Base-by-base conservation (phyloP, 495 filamentous ascomycete species). In the Penicillium coffeae region DNA sequence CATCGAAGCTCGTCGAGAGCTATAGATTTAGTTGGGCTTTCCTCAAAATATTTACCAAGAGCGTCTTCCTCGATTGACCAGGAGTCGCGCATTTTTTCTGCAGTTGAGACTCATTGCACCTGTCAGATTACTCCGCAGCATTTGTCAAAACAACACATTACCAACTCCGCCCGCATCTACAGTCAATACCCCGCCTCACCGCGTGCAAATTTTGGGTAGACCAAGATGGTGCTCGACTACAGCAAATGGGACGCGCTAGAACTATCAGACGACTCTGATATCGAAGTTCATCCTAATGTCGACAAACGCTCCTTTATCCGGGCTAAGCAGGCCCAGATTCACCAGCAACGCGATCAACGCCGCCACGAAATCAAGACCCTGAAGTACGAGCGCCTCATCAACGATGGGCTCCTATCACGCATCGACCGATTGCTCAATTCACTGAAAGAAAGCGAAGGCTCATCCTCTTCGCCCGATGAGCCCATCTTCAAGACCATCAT, bases 281-380 rank as follows among this genome's bases (percentile, higher is more conserved):
- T 98, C 60, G 93, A 98, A 70, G 92, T 96, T 21, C 93, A 98
- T 67, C 93, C 94, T 47, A 98, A 98, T 71, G 93, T 98, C 67
- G 93, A 98, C 72, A 98, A 98, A 62, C 84, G 85, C 2, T 97
- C 93, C 45, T 98, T 98, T 72, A 98, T 98, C 65, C 89, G 93
- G 45, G 93, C 93, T 47, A 98, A 97, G 73, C 93, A 96, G 70
- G 84, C 87, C 60, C 90, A 97, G 66, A 98, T 98, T 62, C 93
- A 98, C 63, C 79, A 86, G 60, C 85, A 96, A 63, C 86, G 93
- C 36, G 73, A 80, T 47, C 83, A 90, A 56, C 87, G 93, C 44
- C 87, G 84, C 56, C 81, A 87, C 59, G 84, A 95, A 61, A 97
- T 98, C 64, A 80, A 86, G 58, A 95, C 90, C 2, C 74, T 92